Evolutionary conservation across 805 yeast genomes (phyloP), one percentile per base, ranked within the genome.

Genomic region (Yarrowia keelungensis): DNA sequence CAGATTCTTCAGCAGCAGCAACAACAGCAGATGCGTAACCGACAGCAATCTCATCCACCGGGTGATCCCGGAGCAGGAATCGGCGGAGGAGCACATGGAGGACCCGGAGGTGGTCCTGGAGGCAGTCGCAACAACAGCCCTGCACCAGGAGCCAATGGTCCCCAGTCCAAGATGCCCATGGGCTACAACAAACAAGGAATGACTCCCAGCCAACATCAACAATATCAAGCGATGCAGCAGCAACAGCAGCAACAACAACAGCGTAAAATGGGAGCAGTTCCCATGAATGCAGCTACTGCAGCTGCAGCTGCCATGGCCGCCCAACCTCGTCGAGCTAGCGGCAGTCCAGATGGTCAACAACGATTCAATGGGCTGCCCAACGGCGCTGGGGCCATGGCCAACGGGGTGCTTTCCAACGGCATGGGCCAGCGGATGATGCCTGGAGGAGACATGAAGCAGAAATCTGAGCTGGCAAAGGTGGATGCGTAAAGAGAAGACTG

Each of bases 1-100:
- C 77, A 78, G 72, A 70, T 74, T 38, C 79, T 76, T 61, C 83
- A 80, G 71, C 81, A 78, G 71, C 76, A 77, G 69, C 80, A 74
- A 64, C 79, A 74, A 54, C 78, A 75, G 58, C 74, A 72, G 47
- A 46, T 62, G 56, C 54, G 67, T 11, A 62, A 47, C 47, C 43
- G 67, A n/a, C 67, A 62, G 39, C 54, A 62, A 11, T 59, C 54
- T 3, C 54, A 62, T 14, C 56, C 67, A 5, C 67, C 56, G 5
- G 67, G 67, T 11, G 56, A 49, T 38, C 67, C 67, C 8, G 67
- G 67, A n/a, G 56, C 67, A 12, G 38, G 46, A 7, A 8, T 41
- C 10, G 67, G 67, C 14, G 51, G 51, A 12, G 32, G 36, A 47
- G 26, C 65, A 59, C n/a, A 26, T 26, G 32, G 32, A 26, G 62